Evolutionary conservation across 305 asterid genomes (phyloP).

Genomic region (Fraxinus angustifolia): DNA sequence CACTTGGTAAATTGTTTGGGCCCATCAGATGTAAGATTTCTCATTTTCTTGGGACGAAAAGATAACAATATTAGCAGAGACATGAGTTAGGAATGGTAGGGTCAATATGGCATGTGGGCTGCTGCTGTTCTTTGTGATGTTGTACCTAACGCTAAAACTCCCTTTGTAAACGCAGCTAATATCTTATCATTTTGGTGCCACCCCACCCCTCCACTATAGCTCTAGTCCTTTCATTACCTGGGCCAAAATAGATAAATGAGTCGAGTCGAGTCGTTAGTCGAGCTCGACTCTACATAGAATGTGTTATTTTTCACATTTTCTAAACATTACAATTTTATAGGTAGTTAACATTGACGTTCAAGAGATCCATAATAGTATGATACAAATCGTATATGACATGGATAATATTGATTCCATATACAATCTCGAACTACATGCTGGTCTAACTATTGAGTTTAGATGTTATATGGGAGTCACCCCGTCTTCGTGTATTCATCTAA

Average conservation of each 20-base stretch:
- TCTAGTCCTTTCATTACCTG: neutral
- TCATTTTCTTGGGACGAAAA: neutral
- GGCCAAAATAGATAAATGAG: neutral
- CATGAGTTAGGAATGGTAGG: slow-evolving; percentile 36
- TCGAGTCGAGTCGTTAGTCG: neutral
- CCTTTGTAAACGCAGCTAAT: neutral
- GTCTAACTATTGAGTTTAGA: too few species aligned
- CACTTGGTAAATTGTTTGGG: neutral
- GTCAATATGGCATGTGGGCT: slow-evolving; percentile 50
- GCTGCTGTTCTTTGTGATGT: slow-evolving; percentile 23
- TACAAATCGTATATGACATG: neutral
- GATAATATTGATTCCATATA: too few species aligned
- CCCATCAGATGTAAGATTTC: slow-evolving; percentile 18
- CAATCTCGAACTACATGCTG: neutral
- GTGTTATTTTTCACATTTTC: neutral
- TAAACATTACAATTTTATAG: too few species aligned
- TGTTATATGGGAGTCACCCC: neutral
- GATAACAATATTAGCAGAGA: slow-evolving; percentile 29
- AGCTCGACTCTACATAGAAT: neutral
- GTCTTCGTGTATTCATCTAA: neutral
- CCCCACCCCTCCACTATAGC: neutral
- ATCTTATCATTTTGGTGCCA: neutral
- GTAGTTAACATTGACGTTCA: neutral
- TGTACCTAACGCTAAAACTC: slow-evolving; percentile 20
- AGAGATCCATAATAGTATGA: neutral